Evolutionary conservation across 192 early-diverging fungal genomes (phyloP), one percentile per base, ranked within the genome.

Genomic region (Mortierella antarctica): DNA sequence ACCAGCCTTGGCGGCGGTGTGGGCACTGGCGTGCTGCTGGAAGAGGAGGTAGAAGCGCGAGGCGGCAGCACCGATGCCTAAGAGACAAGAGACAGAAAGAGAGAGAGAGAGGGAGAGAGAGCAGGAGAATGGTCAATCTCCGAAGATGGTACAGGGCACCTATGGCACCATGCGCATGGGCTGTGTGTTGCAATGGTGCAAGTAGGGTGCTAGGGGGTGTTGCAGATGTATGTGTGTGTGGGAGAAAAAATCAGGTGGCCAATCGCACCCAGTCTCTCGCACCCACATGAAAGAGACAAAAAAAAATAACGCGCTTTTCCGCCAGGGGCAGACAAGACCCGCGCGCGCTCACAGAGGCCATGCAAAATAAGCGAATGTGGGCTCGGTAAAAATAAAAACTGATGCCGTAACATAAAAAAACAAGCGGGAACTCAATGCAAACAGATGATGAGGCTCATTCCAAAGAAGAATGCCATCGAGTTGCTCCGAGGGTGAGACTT

Each of bases 1-100:
- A 83, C 82, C 91, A 65, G 92, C 87, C 51, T 87, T 73, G 41
- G 83, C 65, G 18, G 90, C 86, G 56, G 88, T 67, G 20, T 84
- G 61, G 51, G 84, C 58, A 49, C 84, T 95, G 31, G 91, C 87
- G 71, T 95, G 93, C 7, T 91, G 92, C 84, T 97, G 95, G 89
- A 93, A 97, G 61, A 97, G 82, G 62, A 91, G 86, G 87, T 93
- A 95, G 83, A 93, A 94, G 18, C 89, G 88, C 61, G 86, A 77
- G 17, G 94, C 95, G 58, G 91, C 87, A 64, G 88, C 84, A 82
- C 88, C 90, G 64, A 95, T 73, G 7, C 77, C 86, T 85, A 62
- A 42, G 13, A 21, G 48, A 52, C 10, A 68, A 49, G 12, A 49
- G 39, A 52, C 13, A 46, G 11, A 49, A 8, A 64, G 47, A 45